phyloP scores from a whole-genome alignment of 192 early-diverging fungal species.

The Chytriomyces sp. region DNA sequence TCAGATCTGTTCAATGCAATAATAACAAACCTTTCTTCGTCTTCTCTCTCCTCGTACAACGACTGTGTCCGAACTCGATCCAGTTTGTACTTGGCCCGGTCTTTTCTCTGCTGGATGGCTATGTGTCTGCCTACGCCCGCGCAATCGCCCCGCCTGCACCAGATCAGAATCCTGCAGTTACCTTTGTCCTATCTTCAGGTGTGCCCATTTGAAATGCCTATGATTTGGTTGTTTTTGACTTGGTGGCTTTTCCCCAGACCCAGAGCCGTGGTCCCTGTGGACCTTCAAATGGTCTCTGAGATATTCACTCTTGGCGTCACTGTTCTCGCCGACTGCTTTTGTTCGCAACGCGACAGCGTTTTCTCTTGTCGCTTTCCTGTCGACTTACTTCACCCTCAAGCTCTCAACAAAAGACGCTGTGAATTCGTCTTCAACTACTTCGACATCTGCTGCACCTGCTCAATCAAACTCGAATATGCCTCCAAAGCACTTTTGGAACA shows the following conservation, averaged over 20 bases:
- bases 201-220: too few species aligned
- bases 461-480: neutral
- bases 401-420: neutral
- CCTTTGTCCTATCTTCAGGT: too few species aligned
- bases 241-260: neutral
- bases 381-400: neutral
- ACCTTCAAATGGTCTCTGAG: slow-evolving; percentile 24
- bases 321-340: neutral
- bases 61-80: neutral
- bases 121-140: neutral
- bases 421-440: neutral
- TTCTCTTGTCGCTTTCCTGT: neutral
- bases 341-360: slow-evolving; percentile 3
- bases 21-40: neutral
- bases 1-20: neutral
- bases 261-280: slow-evolving; percentile 13
- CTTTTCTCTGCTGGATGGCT: neutral
- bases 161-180: too few species aligned
- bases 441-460: neutral
- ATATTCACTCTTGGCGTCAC: neutral
- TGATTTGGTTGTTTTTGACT: too few species aligned
- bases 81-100: slow-evolving; percentile 22
- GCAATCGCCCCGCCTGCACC: neutral
- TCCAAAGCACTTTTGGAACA: slow-evolving; percentile 3
- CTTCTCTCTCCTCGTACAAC: neutral